phyloP scores from a whole-genome alignment of 306 rosid species.

The Vicia faba region DNA sequence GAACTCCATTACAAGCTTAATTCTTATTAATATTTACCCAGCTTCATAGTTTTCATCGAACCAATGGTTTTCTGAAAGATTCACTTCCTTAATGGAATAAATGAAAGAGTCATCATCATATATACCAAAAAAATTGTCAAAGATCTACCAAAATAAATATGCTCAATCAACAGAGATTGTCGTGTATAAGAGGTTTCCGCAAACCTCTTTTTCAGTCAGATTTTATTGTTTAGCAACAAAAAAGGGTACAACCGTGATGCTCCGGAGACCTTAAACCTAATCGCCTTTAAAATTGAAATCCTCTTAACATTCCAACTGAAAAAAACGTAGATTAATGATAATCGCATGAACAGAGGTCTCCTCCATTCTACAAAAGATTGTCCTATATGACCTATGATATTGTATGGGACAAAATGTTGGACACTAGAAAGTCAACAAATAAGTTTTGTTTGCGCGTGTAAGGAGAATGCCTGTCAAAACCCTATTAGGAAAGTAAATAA shows the following conservation, averaged over 20 bases:
- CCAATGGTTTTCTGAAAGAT: conserved; percentile 17
- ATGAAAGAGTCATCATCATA: conserved; percentile 7
- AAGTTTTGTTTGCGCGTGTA: not conserved
- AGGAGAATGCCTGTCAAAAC: not conserved
- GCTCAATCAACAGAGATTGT: conserved; percentile 1
- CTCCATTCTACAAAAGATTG: not conserved
- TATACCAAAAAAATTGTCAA: conserved; percentile 14
- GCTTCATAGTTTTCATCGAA: conserved; percentile 18
- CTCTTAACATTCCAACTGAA: not conserved
- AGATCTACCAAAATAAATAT: not conserved
- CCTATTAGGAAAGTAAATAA: not conserved
- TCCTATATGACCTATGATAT: not conserved
- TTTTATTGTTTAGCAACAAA: not conserved
- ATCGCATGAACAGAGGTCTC: not conserved
- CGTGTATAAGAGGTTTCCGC: conserved; percentile 1
- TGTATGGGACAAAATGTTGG: not conserved
- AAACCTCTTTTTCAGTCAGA: not conserved
- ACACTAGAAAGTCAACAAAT: not conserved
- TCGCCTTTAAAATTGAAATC: not conserved
- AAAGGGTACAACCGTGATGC: not conserved
- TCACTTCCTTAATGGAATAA: conserved; percentile 17
- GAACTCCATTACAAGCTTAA: conserved; percentile 17
- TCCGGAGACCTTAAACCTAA: not conserved
- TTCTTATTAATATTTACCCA: conserved; percentile 16
- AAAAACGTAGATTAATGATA: not conserved